Conservation (phyloP, 805 yeast genomes). For the Zygotorulaspora chibaensis region DNA sequence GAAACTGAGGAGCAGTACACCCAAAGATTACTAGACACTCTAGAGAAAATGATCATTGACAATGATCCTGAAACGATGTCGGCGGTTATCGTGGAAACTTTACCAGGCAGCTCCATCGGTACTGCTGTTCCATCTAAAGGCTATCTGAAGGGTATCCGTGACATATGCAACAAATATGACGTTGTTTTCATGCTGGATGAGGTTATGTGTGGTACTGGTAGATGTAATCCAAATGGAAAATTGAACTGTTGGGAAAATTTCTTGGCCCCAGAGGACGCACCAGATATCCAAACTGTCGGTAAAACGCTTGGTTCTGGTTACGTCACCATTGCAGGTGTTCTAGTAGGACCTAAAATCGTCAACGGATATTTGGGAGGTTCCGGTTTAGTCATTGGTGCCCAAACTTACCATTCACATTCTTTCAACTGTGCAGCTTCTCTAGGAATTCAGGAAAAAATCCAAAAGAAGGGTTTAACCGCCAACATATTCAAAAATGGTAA, state of each 20-base stretch:
- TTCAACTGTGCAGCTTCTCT: slow-evolving; percentile 44
- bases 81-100: slow-evolving; percentile 43
- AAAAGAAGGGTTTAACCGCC: slow-evolving; percentile 33
- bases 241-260: slow-evolving; percentile 45
- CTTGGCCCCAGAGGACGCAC: slow-evolving; percentile 37
- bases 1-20: slow-evolving; percentile 41
- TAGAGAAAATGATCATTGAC: slow-evolving; percentile 40
- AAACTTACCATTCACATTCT: slow-evolving; percentile 47
- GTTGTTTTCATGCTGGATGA: slow-evolving; percentile 48
- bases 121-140: slow-evolving; percentile 43
- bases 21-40: slow-evolving; percentile 36
- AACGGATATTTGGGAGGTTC: slow-evolving; percentile 39
- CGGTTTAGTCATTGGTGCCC: slow-evolving; percentile 42
- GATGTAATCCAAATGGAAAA: slow-evolving; percentile 40
- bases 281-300: slow-evolving; percentile 48
- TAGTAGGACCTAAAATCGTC: slow-evolving; percentile 39
- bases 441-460: slow-evolving; percentile 43
- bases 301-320: slow-evolving; percentile 48
- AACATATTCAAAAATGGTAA: slow-evolving; percentile 43
- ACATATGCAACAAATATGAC: slow-evolving; percentile 48
- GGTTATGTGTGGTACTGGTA: slow-evolving; percentile 54
- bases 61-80: slow-evolving; percentile 43
- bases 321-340: slow-evolving; percentile 44
- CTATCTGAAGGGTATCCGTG: slow-evolving; percentile 44
- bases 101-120: slow-evolving; percentile 47